These are phyloP conservation scores for Acorus gramineus DNA, from an alignment of 106 monocot genomes.

Conservation along the genomic window DNA sequence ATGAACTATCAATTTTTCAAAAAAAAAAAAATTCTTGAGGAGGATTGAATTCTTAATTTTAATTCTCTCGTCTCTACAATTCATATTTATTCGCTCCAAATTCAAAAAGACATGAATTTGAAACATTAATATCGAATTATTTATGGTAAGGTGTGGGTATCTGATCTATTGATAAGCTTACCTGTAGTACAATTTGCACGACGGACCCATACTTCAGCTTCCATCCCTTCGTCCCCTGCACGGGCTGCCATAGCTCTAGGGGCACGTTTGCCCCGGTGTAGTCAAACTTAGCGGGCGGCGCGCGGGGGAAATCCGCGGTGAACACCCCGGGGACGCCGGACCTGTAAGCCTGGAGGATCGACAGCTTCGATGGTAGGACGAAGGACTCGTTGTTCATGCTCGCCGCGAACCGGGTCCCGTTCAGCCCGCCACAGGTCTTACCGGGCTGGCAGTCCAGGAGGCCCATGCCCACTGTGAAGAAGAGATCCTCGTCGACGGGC, in stretches of 20 bases:
- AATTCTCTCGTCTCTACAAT: too few relatives aligned
- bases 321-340: conserved; percentile 35
- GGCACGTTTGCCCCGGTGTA: conserved; percentile 39
- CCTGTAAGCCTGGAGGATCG: conserved; percentile 28
- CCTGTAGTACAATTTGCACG: conserved; percentile 30
- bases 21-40: too few relatives aligned
- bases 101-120: too few relatives aligned
- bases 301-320: conserved; percentile 35
- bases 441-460: conserved; percentile 29
- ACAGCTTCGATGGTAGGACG: not conserved
- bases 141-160: too few relatives aligned
- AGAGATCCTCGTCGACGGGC: conserved; percentile 38
- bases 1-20: too few relatives aligned
- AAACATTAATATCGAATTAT: too few relatives aligned
- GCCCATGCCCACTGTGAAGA: conserved; percentile 51
- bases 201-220: conserved; percentile 32
- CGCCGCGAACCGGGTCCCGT: conserved; percentile 25
- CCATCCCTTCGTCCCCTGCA: conserved; percentile 34
- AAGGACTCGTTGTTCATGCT: conserved; percentile 61
- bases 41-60: too few relatives aligned
- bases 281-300: conserved; percentile 37
- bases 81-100: too few relatives aligned
- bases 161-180: too few relatives aligned
- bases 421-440: conserved; percentile 26
- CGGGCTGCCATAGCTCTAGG: conserved; percentile 32